Base-by-base conservation (phyloP, 768 basidiomycete species). In the Rhizopogon salebrosus region DNA sequence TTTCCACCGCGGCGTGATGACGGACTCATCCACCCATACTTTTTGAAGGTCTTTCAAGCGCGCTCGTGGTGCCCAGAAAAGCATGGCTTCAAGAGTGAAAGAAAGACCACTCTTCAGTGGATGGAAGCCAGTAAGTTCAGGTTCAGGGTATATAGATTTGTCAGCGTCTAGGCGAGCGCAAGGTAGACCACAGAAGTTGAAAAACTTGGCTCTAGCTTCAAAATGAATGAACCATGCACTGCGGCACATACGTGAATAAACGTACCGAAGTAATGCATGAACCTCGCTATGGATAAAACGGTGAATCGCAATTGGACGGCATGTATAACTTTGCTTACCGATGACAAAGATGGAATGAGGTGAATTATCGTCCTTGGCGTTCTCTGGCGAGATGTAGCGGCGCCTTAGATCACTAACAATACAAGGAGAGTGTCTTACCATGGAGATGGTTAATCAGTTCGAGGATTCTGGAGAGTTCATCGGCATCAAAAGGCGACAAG, bases 1-100 rank as follows among this genome's bases (percentile, higher is more conserved):
- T 3, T 61, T 56, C 77, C 79, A 81, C 3, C 65, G 58, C 6
- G 60, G 58, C n/a, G 64, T 55, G 35, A 71, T 69, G 54, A 78
- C 26, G 2, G 37, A 37, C 20, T 37, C 43, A 38, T 53, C 52
- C 10, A 53, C 53, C 36, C 48, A 54, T 14, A 54, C 50, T 18
- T 36, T 41, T 23, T 42, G 39, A 22, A 54, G 10, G 8, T 16
- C 13, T 22, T 41, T 18, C 31, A 51, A 31, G 49, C 51, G 53
- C 20, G 29, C 40, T 23, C 16, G 27, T 16, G 50, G 53, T 41
- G 53, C 53, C 37, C 35, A 39, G 38, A 54, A 49, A 24, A 54
- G 53, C 22, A 54, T 40, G 5, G 42, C 27, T 9, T 52, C 50
- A 13, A 54, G 6, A 18, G 35, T 9, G 0, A 40, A 42, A 37